Base-by-base conservation (phyloP, 306 rosid species). In the Spatholobus suberectus region DNA sequence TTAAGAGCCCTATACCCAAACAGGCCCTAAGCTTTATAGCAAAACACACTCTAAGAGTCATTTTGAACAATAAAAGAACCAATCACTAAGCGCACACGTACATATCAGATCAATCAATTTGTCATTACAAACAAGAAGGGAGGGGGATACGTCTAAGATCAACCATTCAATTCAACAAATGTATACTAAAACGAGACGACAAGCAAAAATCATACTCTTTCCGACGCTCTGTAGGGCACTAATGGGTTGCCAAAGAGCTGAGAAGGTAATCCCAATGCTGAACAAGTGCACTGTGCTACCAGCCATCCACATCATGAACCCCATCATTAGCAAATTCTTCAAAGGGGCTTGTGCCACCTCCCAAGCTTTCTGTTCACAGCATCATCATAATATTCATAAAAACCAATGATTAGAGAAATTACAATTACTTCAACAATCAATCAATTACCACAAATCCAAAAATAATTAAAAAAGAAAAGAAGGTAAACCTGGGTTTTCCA, bases 221-320 rank as follows among this genome's bases (percentile, higher is more conserved):
- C 98, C 99, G 12, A 94, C 94, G 8, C 94, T 97, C 82, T 94
- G 99, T 54, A 96, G 83, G 37, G 99, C 97, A 32, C 97, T 92
- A 21, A 96, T 90, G 51, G 99, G 99, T 77, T 96, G 98, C 99
- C 99, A 96, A 69, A 96, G 99, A 84, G 99, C 99, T 0, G 99
- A 96, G 84, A 96, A 94, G 44, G 99, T 96, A 77, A 96, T 96
- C 18, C 99, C 98, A 83, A 96, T 94, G 90, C 99, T 96, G 51
- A 96, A 96, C 78, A 96, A 88, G 83, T 96, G 99, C 65, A 96
- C 98, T 0, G 99, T 94, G 58, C 87, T 90, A 43, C 99, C 99
- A 86, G 98, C 97, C 99, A 96, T 96, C 99, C 99, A 96, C 99
- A 96, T 96, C 99, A 96, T 96, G 83, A 94, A 96, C 6, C 97